Evolutionary conservation across 2,329 filamentous ascomycete species (phyloP), one percentile per base, ranked within the genome.

Genomic region (Epichloe uncinata): DNA sequence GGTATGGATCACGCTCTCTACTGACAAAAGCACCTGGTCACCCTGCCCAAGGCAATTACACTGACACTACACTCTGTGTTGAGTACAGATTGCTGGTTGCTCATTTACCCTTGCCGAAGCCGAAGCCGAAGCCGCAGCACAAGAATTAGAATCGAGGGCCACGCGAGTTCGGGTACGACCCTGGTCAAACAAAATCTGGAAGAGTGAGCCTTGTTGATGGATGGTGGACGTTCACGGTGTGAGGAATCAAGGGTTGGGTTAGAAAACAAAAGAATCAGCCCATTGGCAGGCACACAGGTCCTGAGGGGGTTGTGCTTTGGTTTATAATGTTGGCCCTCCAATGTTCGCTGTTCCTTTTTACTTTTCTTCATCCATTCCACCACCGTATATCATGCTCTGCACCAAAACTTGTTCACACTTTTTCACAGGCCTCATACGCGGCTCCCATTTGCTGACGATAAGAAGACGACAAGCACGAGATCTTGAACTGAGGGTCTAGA

Each of bases 321-420:
- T 49, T 55, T 53, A 57, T 56, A 57, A 51, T 49, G 50, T 51
- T 48, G 53, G 50, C 40, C 53, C 51, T 50, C 53, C 51, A 45
- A 47, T 44, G 40, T 46, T 46, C 34, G 9, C 22, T 45, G 47
- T 48, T 42, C 42, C 50, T 40, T 42, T n/a, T 16, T 16, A 42
- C 36, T 40, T 33, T 9, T 36, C 40, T 47, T 20, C 20, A 5
- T 18, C 26, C 45, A 26, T 48, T 34, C 26, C n/a, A 34, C 35
- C 12, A 5, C 16, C 20, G 8, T 11, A 22, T n/a, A 45, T 37
- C 33, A 26, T 43, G 35, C 20, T 45, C 18, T 34, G 16, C 33
- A 36, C 35, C 20, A 48, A 36, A 15, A 6, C n/a, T 38, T 16
- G 5, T n/a, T 26, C 43, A 36, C n/a, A n/a, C 6, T 42, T 2